Percentiles rank a stretch among this genome's conserved stretches.
Evolutionary conservation across 306 rosid species (phyloP).

Genomic region (Sicyos baderoa): DNA sequence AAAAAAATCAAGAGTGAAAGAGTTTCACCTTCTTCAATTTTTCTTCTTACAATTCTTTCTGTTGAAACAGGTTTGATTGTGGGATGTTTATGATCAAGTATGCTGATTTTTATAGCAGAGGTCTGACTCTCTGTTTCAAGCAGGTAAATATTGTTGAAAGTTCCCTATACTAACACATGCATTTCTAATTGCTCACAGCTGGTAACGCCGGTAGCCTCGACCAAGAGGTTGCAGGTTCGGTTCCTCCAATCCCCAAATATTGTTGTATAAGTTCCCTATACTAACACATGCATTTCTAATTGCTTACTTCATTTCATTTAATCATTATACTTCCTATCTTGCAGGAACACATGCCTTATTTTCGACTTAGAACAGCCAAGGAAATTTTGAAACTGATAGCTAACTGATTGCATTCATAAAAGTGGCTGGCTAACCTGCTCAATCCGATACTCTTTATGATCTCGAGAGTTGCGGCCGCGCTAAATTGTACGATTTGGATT

Average conservation of each 20-base stretch:
- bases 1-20: no score
- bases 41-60: no score
- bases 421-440: neutral
- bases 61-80: constrained; percentile 65
- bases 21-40: no score
- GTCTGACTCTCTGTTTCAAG: constrained; percentile 62
- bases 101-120: constrained; percentile 92
- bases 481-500: neutral
- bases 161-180: no score
- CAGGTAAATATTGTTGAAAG: constrained; percentile 50
- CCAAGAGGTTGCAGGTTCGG: no score
- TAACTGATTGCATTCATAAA: constrained; percentile 34
- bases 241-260: no score
- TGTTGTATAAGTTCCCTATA: no score
- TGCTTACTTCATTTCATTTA: neutral
- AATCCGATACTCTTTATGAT: neutral
- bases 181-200: no score
- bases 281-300: neutral
- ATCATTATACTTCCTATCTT: neutral
- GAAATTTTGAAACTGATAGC: constrained; percentile 77
- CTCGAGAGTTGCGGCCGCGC: neutral
- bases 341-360: constrained; percentile 87
- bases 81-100: constrained; percentile 93
- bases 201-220: no score
- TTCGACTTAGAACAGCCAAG: constrained; percentile 76